Base-by-base conservation (phyloP, 768 basidiomycete species). In the Russula sp. region DNA sequence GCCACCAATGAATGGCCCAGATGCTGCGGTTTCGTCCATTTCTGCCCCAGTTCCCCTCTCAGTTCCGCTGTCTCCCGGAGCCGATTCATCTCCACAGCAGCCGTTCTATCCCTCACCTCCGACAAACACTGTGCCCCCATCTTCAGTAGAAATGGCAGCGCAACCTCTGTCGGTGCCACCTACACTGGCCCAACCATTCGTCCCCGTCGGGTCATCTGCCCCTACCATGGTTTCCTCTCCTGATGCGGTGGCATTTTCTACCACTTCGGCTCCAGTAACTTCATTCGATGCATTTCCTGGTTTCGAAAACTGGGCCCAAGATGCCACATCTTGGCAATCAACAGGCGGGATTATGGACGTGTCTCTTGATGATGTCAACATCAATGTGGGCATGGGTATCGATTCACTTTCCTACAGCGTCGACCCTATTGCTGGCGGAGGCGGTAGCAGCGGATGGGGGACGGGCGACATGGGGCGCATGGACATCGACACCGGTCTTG, bases 41-140 rank as follows among this genome's bases (percentile, higher is more conserved):
- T 36, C 30, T 63, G 40, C 63, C 65, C 16, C 72, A 61, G 56
- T 55, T 51, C 48, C 67, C 59, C 40, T 62, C 54, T 59, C 73
- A 42, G 69, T 68, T 57, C 67, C 70, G n/a, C 71, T 69, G 4
- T 69, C 72, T 9, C 72, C 71, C 34, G 63, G 73, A 72, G 62
- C 67, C 67, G 36, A 61, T 16, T 49, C 59, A 5, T 38, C 59
- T 32, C 48, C 64, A 24, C 67, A 69, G 58, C 67, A 69, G 57
- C 78, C 73, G n/a, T 85, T 81, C 65, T 87, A 87, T 67, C 85
- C 86, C 6, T 86, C 86, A 0, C 85, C 86, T 20, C 83, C 85
- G 34, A 75, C 76, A n/a, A 75, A 76, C 53, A 73, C 30, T 65
- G 72, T 26, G 57, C 69, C 30, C 16, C 24, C 57, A 20, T 48